A percentile compares a stretch with the other conserved stretches of the same genome.
phyloP scores from a whole-genome alignment of 768 basidiomycete species.

The Megacollybia marginata region DNA sequence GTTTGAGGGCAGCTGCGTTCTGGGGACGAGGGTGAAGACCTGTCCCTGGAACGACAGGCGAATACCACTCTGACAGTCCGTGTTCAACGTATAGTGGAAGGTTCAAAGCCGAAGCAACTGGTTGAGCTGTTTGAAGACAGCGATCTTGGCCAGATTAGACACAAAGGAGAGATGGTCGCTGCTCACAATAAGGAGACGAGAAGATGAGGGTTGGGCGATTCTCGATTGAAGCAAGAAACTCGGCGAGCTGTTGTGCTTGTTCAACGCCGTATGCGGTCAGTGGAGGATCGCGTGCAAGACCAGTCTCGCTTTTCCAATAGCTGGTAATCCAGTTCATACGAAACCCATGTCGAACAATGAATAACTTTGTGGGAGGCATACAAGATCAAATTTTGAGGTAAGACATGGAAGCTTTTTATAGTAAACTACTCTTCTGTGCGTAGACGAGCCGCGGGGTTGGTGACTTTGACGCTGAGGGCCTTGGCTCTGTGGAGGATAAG shows the following conservation, averaged over 20 bases:
- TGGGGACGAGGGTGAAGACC: constrained; percentile 74
- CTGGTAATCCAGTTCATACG: constrained; percentile 59
- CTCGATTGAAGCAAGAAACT: constrained; percentile 51
- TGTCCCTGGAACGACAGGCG: constrained; percentile 55
- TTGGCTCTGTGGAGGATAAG: constrained; percentile 51
- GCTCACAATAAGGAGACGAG: constrained; percentile 78
- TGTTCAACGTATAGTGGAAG: constrained; percentile 77
- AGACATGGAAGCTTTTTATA: too few relatives aligned
- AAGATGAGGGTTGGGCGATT: constrained; percentile 72
- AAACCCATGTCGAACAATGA: constrained; percentile 34
- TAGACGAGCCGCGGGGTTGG: constrained; percentile 86
- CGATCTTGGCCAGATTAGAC: constrained; percentile 44
- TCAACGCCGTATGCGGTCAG: constrained; percentile 69
- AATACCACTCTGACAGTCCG: constrained; percentile 77
- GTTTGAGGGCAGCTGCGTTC: constrained; percentile 41
- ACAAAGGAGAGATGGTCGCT: not conserved
- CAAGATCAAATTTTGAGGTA: too few relatives aligned
- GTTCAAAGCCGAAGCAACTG: constrained; percentile 50
- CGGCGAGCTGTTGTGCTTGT: constrained; percentile 70
- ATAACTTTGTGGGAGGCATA: too few relatives aligned
- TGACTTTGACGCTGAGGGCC: constrained; percentile 86
- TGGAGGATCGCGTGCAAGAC: constrained; percentile 67
- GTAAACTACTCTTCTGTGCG: constrained; percentile 82
- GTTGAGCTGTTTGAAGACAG: constrained; percentile 76
- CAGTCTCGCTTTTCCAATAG: constrained; percentile 54